Evolutionary conservation across 2,329 filamentous ascomycete species (phyloP).

Genomic region (Aureobasidium lini): DNA sequence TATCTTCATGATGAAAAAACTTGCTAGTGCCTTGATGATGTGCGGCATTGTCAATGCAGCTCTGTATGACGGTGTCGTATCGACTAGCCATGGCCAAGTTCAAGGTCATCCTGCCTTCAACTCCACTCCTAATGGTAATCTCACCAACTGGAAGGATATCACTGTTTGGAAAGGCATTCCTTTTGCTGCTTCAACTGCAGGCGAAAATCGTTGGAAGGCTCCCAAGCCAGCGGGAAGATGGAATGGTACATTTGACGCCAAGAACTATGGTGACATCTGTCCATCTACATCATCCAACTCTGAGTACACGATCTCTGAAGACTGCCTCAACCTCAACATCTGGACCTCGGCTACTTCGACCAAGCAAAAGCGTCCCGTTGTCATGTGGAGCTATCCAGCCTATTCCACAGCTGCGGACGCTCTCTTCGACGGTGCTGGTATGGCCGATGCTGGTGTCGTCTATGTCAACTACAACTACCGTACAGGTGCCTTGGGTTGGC

Average conservation of each 20-base stretch:
- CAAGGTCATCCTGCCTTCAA: background rate
- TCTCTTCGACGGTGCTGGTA: background rate
- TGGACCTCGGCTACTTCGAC: conserved; percentile 28
- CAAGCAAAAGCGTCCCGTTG: background rate
- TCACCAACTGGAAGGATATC: background rate
- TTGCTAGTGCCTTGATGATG: too few relatives aligned
- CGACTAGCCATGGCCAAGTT: background rate
- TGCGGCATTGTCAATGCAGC: too few relatives aligned
- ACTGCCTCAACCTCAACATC: conserved; percentile 41
- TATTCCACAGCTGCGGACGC: background rate
- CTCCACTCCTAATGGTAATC: background rate
- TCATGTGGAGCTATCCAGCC: background rate
- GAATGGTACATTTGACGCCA: background rate
- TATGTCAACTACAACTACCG: conserved; percentile 21
- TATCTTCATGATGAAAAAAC: too few relatives aligned
- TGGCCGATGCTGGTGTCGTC: conserved; percentile 9
- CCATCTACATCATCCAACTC: background rate
- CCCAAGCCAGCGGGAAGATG: background rate
- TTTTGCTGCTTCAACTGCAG: background rate
- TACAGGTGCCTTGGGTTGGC: conserved; percentile 18
- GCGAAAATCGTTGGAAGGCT: background rate
- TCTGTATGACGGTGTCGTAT: too few relatives aligned
- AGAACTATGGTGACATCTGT: background rate
- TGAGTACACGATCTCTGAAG: conserved; percentile 23
- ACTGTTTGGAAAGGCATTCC: background rate